A percentile compares a stretch with the other conserved stretches of the same genome.
Conservation (phyloP, 768 basidiomycete species). For the Amylocystis lapponica region DNA sequence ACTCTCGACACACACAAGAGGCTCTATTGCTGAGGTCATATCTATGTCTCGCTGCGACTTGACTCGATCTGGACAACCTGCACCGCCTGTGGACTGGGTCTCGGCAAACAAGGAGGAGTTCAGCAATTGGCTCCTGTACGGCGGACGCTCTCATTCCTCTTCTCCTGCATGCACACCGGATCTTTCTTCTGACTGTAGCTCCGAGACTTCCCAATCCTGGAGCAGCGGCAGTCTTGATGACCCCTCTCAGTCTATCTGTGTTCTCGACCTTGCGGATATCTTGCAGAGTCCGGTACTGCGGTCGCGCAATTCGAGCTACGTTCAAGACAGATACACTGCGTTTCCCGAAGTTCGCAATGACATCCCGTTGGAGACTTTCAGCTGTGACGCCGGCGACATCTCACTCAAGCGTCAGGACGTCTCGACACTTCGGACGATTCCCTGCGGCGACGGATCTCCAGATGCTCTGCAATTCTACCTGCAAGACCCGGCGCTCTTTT, state of each 20-base stretch:
- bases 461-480: neutral
- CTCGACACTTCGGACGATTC: neutral
- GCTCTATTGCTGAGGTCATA: too few species aligned
- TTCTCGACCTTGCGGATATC: constrained; percentile 16
- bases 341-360: too few species aligned
- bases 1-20: too few species aligned
- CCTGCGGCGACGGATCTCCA: neutral
- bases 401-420: too few species aligned
- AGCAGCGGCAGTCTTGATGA: neutral
- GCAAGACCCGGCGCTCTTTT: too few species aligned
- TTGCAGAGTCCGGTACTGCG: constrained; percentile 17
- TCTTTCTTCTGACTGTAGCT: constrained; percentile 9
- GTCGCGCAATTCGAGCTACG: constrained; percentile 7
- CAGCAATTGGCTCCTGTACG: constrained; percentile 11
- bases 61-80: too few species aligned
- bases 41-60: too few species aligned
- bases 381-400: too few species aligned
- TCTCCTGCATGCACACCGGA: constrained; percentile 11
- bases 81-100: too few species aligned
- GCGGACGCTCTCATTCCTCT: constrained; percentile 5
- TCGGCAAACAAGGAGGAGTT: constrained; percentile 1
- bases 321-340: too few species aligned
- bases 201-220: constrained; percentile 1
- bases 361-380: too few species aligned
- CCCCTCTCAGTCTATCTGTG: neutral